Conservation (phyloP, 768 basidiomycete species). For the Amanita jacksonii region DNA sequence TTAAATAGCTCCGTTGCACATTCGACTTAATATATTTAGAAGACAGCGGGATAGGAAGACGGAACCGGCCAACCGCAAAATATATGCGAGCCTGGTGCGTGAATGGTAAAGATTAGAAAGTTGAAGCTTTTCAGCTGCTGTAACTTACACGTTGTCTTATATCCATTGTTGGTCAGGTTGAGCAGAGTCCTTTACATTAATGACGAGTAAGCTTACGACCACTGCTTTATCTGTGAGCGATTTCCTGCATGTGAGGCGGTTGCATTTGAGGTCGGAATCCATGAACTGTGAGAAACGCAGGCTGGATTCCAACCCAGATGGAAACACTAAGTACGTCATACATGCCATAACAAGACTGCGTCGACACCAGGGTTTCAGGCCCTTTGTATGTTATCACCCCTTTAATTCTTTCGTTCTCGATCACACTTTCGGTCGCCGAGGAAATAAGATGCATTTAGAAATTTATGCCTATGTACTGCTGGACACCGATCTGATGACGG, state of each 20-base stretch:
- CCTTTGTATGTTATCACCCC: no score
- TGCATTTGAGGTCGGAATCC: conserved; percentile 74
- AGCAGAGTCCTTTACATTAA: not conserved
- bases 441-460: no score
- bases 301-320: no score
- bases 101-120: no score
- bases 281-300: conserved; percentile 23
- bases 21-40: conserved; percentile 38
- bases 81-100: conserved; percentile 85
- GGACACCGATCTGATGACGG: no score
- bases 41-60: not conserved
- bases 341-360: no score
- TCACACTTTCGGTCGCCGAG: no score
- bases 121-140: not conserved
- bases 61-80: conserved; percentile 52
- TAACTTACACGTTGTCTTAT: conserved; percentile 18
- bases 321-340: conserved; percentile 1
- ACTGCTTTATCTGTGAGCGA: conserved; percentile 70
- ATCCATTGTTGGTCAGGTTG: not conserved
- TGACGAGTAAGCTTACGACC: conserved; percentile 45
- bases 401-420: no score
- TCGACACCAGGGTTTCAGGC: no score
- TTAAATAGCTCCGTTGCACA: conserved; percentile 83
- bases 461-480: no score
- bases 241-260: conserved; percentile 67